Evolutionary conservation across 805 yeast genomes (phyloP), one percentile per base, ranked within the genome.

Genomic region (Candida andamanensis): DNA sequence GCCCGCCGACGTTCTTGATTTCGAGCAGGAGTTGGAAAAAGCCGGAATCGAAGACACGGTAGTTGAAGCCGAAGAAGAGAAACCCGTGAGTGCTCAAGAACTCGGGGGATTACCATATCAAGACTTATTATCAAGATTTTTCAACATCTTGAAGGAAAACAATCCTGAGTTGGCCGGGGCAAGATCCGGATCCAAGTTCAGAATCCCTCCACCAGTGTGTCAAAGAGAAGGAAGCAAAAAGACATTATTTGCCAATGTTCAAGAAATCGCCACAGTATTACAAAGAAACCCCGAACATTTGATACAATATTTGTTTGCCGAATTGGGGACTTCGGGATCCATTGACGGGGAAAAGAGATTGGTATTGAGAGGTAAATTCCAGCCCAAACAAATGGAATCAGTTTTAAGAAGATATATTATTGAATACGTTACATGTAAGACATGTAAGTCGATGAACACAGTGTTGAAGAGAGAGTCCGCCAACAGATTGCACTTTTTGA

Each of bases 151-250:
- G 54, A 86, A 85, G 52, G 80, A 85, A 42, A 90, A 90, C 66
- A 92, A 92, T 68, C 99, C 99, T 41, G 98, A 92, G 62, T 76
- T 92, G 52, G 98, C 97, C 27, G 97, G 97, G 56, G 97, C 90
- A 58, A 80, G 95, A 63, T 72, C 85, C 18, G 90, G 95, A 25
- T 78, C 86, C 33, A 89, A 90, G 65, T 82, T 89, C 67, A 83
- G 90, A 73, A 87, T 92, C 52, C 98, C 98, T 31, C 97, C 97
- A 26, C 99, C 99, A 41, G 73, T 82, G 44, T 92, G 95, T 60
- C 82, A 81, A 61, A 87, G 98, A 70, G 99, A 92, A 68, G 97
- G 98, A 63, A 78, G 78, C 56, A 92, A 92, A 68, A 92, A 89
- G 76, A 87, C 98, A 11, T 77, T 89, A 53, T 92, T 92, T 58